phyloP scores from a whole-genome alignment of 768 basidiomycete species.

The Boletus subcaerulescens region DNA sequence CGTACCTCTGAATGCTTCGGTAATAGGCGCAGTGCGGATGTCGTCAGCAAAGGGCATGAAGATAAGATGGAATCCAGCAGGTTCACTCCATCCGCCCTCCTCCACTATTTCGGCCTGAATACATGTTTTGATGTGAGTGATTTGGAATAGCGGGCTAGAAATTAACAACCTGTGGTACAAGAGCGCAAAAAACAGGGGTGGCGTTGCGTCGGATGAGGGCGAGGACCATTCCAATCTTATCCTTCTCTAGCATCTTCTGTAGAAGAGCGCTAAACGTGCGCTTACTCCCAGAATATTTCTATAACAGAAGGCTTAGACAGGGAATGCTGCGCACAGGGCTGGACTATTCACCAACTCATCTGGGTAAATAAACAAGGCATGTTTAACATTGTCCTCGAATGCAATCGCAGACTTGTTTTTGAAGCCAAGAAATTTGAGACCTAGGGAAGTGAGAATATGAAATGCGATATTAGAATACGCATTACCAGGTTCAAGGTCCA shows the following conservation, averaged over 20 bases:
- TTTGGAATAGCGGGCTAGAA: not conserved
- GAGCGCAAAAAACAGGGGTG: slow-evolving; percentile 74
- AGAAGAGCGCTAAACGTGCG: slow-evolving; percentile 88
- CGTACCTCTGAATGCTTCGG: slow-evolving; percentile 61
- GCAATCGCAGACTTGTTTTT: slow-evolving; percentile 65
- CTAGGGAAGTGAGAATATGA: slow-evolving; percentile 34
- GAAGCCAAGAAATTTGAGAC: slow-evolving; percentile 91
- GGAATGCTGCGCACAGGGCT: not conserved
- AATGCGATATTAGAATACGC: slow-evolving; percentile 11
- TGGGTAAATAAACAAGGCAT: slow-evolving; percentile 88
- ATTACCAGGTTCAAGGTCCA: slow-evolving; percentile 73
- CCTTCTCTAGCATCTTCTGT: slow-evolving; percentile 75
- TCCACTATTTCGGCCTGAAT: slow-evolving; percentile 65
- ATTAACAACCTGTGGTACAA: slow-evolving; percentile 75
- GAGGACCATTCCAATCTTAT: slow-evolving; percentile 78
- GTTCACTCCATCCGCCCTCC: slow-evolving; percentile 72
- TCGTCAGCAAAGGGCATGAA: slow-evolving; percentile 95
- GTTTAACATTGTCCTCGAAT: slow-evolving; percentile 91
- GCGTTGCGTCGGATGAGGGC: slow-evolving; percentile 67
- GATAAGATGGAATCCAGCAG: slow-evolving; percentile 91
- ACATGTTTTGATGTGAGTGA: not conserved
- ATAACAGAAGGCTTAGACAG: not conserved
- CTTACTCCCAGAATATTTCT: slow-evolving; percentile 87
- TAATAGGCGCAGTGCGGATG: slow-evolving; percentile 74
- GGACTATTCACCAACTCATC: slow-evolving; percentile 68